These are phyloP conservation scores for Fusarium sp. DNA, from an alignment of 2,329 filamentous ascomycete species.

Conservation along the genomic window DNA sequence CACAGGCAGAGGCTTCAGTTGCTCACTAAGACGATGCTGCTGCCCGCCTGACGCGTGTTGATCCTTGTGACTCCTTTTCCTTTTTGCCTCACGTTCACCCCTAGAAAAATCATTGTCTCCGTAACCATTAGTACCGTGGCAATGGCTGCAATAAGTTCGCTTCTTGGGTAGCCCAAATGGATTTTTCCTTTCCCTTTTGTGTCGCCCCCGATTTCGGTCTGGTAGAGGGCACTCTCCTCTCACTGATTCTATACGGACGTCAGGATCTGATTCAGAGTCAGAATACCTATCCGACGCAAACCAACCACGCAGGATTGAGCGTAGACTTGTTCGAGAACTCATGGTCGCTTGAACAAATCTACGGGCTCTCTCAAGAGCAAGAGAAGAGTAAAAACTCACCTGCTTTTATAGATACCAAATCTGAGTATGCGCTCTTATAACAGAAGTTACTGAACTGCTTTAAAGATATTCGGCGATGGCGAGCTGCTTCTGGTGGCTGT, in stretches of 20 bases:
- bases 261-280: constrained; percentile 24
- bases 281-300: constrained; percentile 2
- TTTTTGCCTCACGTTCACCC: neutral
- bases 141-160: neutral
- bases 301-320: constrained; percentile 13
- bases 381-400: neutral
- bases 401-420: neutral
- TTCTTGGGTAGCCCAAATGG: neutral
- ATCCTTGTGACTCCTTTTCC: constrained; percentile 15
- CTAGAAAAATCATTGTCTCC: neutral
- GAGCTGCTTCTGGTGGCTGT: constrained; percentile 9
- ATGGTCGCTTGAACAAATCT: constrained; percentile 7
- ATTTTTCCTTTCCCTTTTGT: neutral
- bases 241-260: neutral
- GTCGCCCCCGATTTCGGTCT: neutral
- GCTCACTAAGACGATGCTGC: neutral
- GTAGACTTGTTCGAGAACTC: constrained; percentile 25
- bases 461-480: neutral
- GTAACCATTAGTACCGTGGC: neutral
- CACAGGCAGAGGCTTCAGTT: constrained; percentile 22
- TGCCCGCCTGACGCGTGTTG: constrained; percentile 16
- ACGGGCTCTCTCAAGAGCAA: neutral
- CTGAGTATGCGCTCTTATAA: neutral
- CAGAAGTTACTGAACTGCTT: neutral
- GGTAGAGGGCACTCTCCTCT: neutral